Evolutionary conservation across 345 rosid genomes (phyloP), one percentile per base, ranked within the genome.

Genomic region (Eucalyptus erythrocorys): DNA sequence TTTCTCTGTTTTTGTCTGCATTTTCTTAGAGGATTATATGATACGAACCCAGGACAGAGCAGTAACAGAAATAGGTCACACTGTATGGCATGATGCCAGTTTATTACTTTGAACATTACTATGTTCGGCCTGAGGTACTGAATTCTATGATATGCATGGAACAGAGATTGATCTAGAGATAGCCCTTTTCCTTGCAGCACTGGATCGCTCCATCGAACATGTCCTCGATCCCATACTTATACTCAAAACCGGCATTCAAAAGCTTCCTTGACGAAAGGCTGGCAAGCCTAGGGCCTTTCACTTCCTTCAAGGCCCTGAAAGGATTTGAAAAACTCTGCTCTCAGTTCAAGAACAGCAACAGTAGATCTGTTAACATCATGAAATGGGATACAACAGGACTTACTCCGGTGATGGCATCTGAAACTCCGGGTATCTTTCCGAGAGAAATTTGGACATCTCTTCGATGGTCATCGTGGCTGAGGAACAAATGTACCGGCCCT

Each of bases 401-500:
- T 68, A 91, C 93, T 88, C 88, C 10, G 30, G 13, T 11, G 88
- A 37, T 42, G 93, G 93, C 27, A 91, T 85, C 22, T 89, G 71
- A 30, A 82, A 91, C 40, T 92, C 90, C 1, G 94, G 93, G 22
- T 91, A 91, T 42, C 90, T 92, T 17, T 90, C 50, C 24, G 91
- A 71, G 2, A 94, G 92, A 81, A 89, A 80, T 61, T 87, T 61
- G 16, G 89, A 76, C 89, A 94, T 45, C 8, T 91, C 89, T 37
- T 86, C 76, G 42, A 89, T 87, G 14, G 92, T 89, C 6, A 91
- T 5, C 4, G 4, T 43, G n/a, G 87, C n/a, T 1, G 93, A 87
- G 30, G 93, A 92, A 90, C 94, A 93, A 43, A 86, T 89, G 57
- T 93, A 89, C 47, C 96, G 91, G 43, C 93, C 96, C 48, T 91